Conservation (phyloP, 768 basidiomycete species). For the Termitomyces sp. region DNA sequence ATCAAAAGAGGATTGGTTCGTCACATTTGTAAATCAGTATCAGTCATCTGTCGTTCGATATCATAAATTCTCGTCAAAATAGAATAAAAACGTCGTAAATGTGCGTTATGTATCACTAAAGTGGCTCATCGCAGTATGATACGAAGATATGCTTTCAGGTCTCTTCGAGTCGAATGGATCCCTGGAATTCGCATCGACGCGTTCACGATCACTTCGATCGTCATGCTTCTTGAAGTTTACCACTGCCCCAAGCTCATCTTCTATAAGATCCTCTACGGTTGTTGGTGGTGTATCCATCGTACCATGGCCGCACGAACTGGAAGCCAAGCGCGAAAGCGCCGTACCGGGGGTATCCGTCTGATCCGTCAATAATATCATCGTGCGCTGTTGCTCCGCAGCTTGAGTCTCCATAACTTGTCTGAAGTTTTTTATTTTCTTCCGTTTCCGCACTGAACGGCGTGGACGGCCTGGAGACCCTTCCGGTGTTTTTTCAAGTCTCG, state of each 20-base stretch:
- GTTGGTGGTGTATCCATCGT: conserved; percentile 17
- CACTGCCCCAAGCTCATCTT: not conserved
- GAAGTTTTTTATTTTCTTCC: conserved; percentile 4
- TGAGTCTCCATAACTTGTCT: not conserved
- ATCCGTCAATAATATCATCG: not conserved
- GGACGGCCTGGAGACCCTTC: not conserved
- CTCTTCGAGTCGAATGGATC: conserved; percentile 17
- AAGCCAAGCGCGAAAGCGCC: not conserved
- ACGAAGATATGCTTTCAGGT: conserved; percentile 31
- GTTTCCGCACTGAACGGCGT: conserved; percentile 5
- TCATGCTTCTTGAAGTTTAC: not conserved
- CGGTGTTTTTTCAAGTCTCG: not conserved
- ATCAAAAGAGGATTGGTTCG: not conserved
- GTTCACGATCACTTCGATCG: not conserved
- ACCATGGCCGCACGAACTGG: conserved; percentile 9
- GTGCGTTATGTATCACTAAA: conserved; percentile 16
- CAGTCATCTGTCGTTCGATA: not conserved
- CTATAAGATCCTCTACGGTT: conserved; percentile 14
- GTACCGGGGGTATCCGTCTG: conserved; percentile 3
- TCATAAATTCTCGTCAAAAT: not conserved
- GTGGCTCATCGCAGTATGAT: conserved; percentile 30
- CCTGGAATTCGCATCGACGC: not conserved
- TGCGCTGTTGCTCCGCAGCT: not conserved
- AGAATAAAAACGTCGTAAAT: not conserved
- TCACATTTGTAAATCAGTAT: not conserved